Percentiles rank a stretch among this genome's conserved stretches.
These are phyloP conservation scores for Monosporascus sp. DNA, from an alignment of 2,329 filamentous ascomycete species.

Conservation along the genomic window DNA sequence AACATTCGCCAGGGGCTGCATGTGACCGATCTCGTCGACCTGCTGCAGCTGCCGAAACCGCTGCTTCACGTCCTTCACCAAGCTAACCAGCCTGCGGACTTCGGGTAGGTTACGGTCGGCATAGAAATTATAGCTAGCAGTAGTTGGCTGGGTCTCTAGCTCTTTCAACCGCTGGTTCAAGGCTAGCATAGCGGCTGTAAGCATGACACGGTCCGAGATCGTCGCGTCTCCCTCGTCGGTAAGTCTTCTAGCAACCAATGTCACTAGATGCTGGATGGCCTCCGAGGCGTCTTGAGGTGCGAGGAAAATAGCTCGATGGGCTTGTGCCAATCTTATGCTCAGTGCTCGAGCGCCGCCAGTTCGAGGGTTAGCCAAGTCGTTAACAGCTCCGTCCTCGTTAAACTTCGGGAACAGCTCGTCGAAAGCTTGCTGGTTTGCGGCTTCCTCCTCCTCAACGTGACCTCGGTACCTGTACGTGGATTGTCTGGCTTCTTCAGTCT, in stretches of 20 bases:
- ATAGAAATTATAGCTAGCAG: slow-evolving; percentile 78
- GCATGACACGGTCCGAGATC: slow-evolving; percentile 45
- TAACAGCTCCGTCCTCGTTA: slow-evolving; percentile 46
- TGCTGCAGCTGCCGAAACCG: slow-evolving; percentile 68
- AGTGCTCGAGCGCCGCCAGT: slow-evolving; percentile 43
- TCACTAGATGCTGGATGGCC: slow-evolving; percentile 40
- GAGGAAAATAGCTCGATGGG: slow-evolving; percentile 53
- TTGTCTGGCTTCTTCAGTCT: slow-evolving; percentile 64
- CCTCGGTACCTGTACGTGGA: slow-evolving; percentile 83
- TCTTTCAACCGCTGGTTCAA: slow-evolving; percentile 56
- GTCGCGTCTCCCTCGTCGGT: slow-evolving; percentile 27
- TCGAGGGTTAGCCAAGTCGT: slow-evolving; percentile 24
- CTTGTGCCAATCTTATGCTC: slow-evolving; percentile 55
- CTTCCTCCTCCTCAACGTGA: slow-evolving; percentile 69
- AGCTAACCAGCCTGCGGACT: slow-evolving; percentile 63
- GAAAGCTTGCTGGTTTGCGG: slow-evolving; percentile 68
- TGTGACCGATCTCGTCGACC: slow-evolving; percentile 62
- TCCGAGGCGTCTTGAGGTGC: slow-evolving; percentile 32
- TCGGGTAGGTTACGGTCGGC: slow-evolving; percentile 72
- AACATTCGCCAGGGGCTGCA: slow-evolving; percentile 74
- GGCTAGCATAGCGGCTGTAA: slow-evolving; percentile 61
- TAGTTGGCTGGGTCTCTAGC: slow-evolving; percentile 32
- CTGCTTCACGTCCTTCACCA: slow-evolving; percentile 63
- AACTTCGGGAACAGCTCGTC: slow-evolving; percentile 77
- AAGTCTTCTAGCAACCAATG: slow-evolving; percentile 35